Evolutionary conservation across 306 rosid genomes (phyloP).

Genomic region (Quercus suber): DNA sequence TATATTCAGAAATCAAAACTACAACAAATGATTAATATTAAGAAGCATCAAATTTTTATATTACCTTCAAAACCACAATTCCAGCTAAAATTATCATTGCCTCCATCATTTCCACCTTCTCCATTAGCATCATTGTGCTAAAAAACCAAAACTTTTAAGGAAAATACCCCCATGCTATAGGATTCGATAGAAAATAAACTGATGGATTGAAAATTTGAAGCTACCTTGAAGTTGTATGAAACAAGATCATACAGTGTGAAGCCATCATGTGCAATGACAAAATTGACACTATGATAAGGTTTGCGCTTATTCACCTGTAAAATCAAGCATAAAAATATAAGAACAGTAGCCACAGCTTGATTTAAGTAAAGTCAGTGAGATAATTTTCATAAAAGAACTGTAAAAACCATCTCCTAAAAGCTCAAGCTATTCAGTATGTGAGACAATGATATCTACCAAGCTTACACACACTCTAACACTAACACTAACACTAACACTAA

Average conservation of each 20-base stretch:
- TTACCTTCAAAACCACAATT: conserved; percentile 96
- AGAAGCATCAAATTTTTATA: conserved; percentile 18
- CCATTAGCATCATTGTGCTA: conserved; percentile 97
- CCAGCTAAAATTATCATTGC: conserved; percentile 90
- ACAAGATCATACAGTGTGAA: conserved; percentile 83
- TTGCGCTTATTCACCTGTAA: conserved; percentile 81
- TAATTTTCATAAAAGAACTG: neutral
- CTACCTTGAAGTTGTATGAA: conserved; percentile 92
- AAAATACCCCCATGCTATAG: conserved; percentile 7
- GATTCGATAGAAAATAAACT: conserved; percentile 10
- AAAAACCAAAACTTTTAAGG: conserved; percentile 40
- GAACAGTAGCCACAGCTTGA: neutral
- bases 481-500: neutral
- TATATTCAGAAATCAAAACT: neutral
- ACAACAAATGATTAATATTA: neutral
- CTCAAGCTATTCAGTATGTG: neutral
- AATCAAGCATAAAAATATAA: conserved; percentile 21
- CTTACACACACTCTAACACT: neutral
- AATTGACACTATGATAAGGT: conserved; percentile 84
- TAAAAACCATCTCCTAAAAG: neutral
- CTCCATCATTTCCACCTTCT: conserved; percentile 91
- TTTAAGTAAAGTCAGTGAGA: neutral
- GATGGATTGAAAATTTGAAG: conserved; percentile 8
- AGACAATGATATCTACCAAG: neutral
- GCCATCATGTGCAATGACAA: conserved; percentile 88